These are phyloP conservation scores for Sungouiozyma ichnusensis DNA, from an alignment of 805 yeast species.

Conservation along the genomic window DNA sequence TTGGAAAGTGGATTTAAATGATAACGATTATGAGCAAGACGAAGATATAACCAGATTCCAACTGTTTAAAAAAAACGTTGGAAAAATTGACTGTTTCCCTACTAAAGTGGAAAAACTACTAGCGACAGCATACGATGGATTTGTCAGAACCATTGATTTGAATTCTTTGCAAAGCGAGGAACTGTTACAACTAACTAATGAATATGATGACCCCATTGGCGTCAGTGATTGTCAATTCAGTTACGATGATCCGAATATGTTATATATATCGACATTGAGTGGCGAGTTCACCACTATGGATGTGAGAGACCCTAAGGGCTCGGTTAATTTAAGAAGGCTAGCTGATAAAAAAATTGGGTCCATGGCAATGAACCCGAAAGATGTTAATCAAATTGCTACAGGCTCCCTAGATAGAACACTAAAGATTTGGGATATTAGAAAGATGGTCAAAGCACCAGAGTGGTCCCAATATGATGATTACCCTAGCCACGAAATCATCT, in stretches of 20 bases:
- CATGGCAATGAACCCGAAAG: slow-evolving; percentile 64
- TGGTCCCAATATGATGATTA: slow-evolving; percentile 52
- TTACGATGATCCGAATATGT: slow-evolving; percentile 37
- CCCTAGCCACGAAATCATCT: slow-evolving; percentile 31
- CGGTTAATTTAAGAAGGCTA: slow-evolving; percentile 39
- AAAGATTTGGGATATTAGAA: slow-evolving; percentile 80
- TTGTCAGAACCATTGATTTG: slow-evolving; percentile 64
- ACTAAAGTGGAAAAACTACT: slow-evolving; percentile 44
- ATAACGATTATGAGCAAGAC: slow-evolving; percentile 28
- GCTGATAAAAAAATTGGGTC: slow-evolving; percentile 92
- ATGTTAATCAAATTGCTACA: slow-evolving; percentile 60
- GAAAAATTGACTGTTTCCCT: slow-evolving; percentile 48
- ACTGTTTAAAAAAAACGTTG: slow-evolving; percentile 66
- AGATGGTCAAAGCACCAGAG: slow-evolving; percentile 31
- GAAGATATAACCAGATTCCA: slow-evolving; percentile 51
- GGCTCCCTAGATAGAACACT: slow-evolving; percentile 82
- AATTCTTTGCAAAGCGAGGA: slow-evolving; percentile 49
- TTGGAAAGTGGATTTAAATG: slow-evolving; percentile 50
- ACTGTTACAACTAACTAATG: slow-evolving; percentile 44
- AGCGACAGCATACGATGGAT: slow-evolving; percentile 81
- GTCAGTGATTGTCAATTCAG: slow-evolving; percentile 63
- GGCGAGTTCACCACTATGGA: slow-evolving; percentile 79
- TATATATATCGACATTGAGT: slow-evolving; percentile 65
- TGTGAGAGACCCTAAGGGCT: slow-evolving; percentile 34
- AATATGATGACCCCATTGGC: slow-evolving; percentile 49